Evolutionary conservation across 1,139 yeast species (phyloP), one percentile per base, ranked within the genome.

Genomic region (Saccharomyces pastorianus): DNA sequence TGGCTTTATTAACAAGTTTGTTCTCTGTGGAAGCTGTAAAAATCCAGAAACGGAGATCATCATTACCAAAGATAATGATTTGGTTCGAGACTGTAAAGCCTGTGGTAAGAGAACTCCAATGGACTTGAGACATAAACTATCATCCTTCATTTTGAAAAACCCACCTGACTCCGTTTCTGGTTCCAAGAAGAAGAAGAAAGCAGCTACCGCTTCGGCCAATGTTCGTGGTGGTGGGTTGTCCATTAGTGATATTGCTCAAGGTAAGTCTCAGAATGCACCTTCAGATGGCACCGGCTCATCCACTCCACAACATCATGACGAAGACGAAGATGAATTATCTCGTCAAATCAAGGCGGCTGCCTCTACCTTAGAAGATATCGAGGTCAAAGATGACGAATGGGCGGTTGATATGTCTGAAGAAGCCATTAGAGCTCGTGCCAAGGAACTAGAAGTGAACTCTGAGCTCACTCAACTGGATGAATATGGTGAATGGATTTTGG

Each of bases 391-490:
- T 68, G 97, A 88, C 64, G 96, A 89, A 61, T 93, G 99, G 99
- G 90, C 98, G 23, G 97, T 91, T 52, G 99, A 93, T 71, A 88
- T 93, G 83, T 88, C 96, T 52, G 96, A 88, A 70, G 99, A 90
- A 73, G 99, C 99, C 53, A 89, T 95, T 63, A 86, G 88, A 68
- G 90, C 88, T 47, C 88, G 99, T 74, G 96, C 96, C 55, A 78
- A 83, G 66, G 95, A 87, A 69, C 78, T 91, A 61, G 96, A 90
- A 72, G 75, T 71, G 42, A 71, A 74, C 49, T 62, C 65, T 38
- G 72, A 68, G 48, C 62, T 68, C 52, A 64, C 68, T 53, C 77
- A 80, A 62, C 78, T 77, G 64, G 88, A 85, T 60, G 84, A 85
- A 66, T 85, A 88, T 59, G 99, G 99, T 66, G 91, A 86, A 68